Evolutionary conservation across 2,329 filamentous ascomycete species (phyloP), one percentile per base, ranked within the genome.

Genomic region (Sarocladium strictum): DNA sequence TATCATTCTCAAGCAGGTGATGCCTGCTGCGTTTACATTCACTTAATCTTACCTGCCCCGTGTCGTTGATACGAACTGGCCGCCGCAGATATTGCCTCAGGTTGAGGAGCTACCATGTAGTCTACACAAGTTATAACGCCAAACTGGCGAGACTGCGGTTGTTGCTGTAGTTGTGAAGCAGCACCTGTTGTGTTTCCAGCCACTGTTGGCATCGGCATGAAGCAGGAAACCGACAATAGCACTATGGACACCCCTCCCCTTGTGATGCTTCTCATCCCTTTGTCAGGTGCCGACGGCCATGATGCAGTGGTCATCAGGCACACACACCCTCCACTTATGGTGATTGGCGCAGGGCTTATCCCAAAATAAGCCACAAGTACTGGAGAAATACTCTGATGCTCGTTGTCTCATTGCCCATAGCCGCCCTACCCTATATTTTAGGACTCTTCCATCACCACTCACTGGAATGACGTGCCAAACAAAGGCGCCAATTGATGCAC

Each of bases 271-370:
- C 11, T n/a, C 11, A 33, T 23, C n/a, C 17, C 23, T 35, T 51
- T 51, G 47, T 51, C 47, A 51, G 47, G 47, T 51, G 47, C 27
- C 27, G 43, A 12, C 21, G 7, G 43, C 24, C 35, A 38, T 38
- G 35, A 33, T 27, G 43, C 43, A 17, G n/a, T 21, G 47, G 47
- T 51, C 47, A 51, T 51, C 47, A 51, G 47, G 47, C 47, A 51
- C 47, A 51, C 47, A 51, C 47, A 33, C 43, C 29, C 47, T 51
- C 23, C 47, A 51, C 27, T 29, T n/a, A 33, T 29, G 7, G 15
- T 35, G 47, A 51, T 51, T 51, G 47, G 47, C 47, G 24, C 27
- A 51, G 11, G 15, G 6, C 10, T 27, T 27, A 15, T n/a, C 21
- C n/a, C 21, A 47, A n/a, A 47, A 47, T 27, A 47, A 47, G 43